Evolutionary conservation across 352 stramenopile genomes (phyloP), one percentile per base, ranked within the genome.

Genomic region (Globisporangium takayamanum): DNA sequence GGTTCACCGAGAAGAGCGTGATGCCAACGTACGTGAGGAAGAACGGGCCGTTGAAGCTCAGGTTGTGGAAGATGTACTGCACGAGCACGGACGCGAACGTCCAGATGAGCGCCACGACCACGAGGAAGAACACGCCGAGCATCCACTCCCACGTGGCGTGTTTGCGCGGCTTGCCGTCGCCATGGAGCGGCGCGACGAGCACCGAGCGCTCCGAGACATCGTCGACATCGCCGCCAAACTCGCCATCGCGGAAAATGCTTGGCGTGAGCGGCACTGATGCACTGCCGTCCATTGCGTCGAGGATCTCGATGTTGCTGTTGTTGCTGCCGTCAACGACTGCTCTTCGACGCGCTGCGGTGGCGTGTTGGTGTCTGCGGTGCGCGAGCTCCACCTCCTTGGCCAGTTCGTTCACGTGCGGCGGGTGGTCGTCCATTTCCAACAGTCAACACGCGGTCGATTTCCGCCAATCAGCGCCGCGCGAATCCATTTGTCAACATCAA

Each of bases 11-110:
- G 60, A 97, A 94, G 53, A 96, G 76, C 49, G 80, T 83, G 60
- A 87, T 96, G 51, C 81, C 83, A 33, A 96, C 74, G 68, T 95
- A 96, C 44, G 88, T 95, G 45, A 97, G 73, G 59, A 95, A 92
- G 69, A 97, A 95, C 39, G 89, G 88, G 0, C 74, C 72, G 33
- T 93, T 72, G 73, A 94, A 96, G 60, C 74, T 84, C 60, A 96
- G 63, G 54, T 94, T 80, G 41, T 90, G 73, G 72, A 94, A 94
- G 45, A 97, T 91, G 57, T 92, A 93, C 72, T 97, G 88, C 62
- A 95, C 78, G 37, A 96, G 60, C 30, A 97, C 87, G 53, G 78
- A 93, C 6, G 87, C 81, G 48, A 88, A 87, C 50, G 84, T 89
- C 84, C 84, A 94, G 53, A 94, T 92, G 20, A 91, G 66, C n/a